Evolutionary conservation across 495 filamentous ascomycete genomes (phyloP).

Genomic region (Cudoniella acicularis): DNA sequence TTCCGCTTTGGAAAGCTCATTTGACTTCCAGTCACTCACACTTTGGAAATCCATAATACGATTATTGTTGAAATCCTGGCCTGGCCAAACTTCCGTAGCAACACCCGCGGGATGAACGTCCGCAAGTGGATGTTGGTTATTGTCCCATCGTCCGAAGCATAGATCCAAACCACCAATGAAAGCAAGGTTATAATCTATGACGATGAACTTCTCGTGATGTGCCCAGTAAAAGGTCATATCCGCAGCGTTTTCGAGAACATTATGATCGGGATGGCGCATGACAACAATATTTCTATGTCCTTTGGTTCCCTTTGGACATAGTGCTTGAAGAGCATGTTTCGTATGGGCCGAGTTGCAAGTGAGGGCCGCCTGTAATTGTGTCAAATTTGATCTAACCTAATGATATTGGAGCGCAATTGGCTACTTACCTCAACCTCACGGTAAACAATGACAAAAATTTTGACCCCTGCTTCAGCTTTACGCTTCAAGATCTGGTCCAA

Average conservation of each 20-base stretch:
- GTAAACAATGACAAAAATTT: conserved; percentile 92
- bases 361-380: conserved; percentile 56
- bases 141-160: conserved; percentile 95
- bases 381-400: not conserved
- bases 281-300: conserved; percentile 85
- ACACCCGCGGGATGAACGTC: conserved; percentile 85
- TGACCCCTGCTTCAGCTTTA: conserved; percentile 84
- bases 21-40: conserved; percentile 87
- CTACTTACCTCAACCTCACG: conserved; percentile 60
- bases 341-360: conserved; percentile 93
- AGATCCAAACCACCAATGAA: conserved; percentile 93
- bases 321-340: conserved; percentile 75
- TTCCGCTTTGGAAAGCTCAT: conserved; percentile 87
- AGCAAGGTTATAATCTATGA: conserved; percentile 84
- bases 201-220: conserved; percentile 94
- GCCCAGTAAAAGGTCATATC: conserved; percentile 99
- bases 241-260: conserved; percentile 85
- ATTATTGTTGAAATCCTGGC: conserved; percentile 95
- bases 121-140: conserved; percentile 76
- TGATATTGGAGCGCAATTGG: not conserved
- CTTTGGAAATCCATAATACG: conserved; percentile 93
- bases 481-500: conserved; percentile 85
- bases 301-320: conserved; percentile 75
- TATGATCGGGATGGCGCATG: conserved; percentile 94
- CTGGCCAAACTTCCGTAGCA: conserved; percentile 84